Percentiles rank a stretch among this genome's conserved stretches.
Evolutionary conservation across 1,139 yeast species (phyloP).

Genomic region (Debaryomyces sp.): DNA sequence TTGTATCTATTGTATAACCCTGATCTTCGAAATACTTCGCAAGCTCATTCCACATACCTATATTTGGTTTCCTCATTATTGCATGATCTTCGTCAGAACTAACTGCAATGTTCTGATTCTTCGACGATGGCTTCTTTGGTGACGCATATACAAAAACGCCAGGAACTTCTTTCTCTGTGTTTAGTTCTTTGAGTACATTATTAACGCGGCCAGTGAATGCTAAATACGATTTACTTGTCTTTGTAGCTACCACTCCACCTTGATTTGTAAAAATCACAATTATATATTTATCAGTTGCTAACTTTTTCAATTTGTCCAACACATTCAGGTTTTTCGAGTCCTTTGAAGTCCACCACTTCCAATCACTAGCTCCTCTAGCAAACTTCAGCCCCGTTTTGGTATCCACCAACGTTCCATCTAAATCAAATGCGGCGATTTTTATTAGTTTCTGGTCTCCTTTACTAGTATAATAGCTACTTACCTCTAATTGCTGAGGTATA

Average conservation of each 20-base stretch:
- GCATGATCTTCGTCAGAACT: constrained; percentile 38
- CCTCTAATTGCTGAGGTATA: constrained; percentile 22
- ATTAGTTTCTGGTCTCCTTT: constrained; percentile 12
- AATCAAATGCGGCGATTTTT: constrained; percentile 70
- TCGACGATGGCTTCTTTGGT: constrained; percentile 50
- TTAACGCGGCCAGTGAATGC: constrained; percentile 51
- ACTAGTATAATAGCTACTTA: constrained; percentile 1
- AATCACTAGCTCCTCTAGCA: constrained; percentile 61
- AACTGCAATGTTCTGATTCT: constrained; percentile 18
- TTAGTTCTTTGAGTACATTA: constrained; percentile 30
- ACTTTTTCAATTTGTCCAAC: constrained; percentile 26
- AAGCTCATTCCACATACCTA: constrained; percentile 70
- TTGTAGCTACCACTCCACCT: constrained; percentile 57
- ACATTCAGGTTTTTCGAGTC: constrained; percentile 20
- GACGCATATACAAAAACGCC: constrained; percentile 65
- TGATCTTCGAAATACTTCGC: constrained; percentile 33
- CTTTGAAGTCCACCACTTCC: constrained; percentile 60
- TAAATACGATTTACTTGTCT: constrained; percentile 52
- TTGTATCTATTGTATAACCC: constrained; percentile 32
- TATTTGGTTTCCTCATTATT: constrained; percentile 69
- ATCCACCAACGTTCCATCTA: constrained; percentile 69
- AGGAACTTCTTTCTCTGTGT: constrained; percentile 11
- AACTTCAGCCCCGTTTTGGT: constrained; percentile 63
- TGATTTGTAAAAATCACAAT: constrained; percentile 86
- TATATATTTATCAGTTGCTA: constrained; percentile 28